Percentiles rank a stretch among this genome's conserved stretches.
These are phyloP conservation scores for Boletus rufocinnamomeus DNA, from an alignment of 768 basidiomycete genomes.

Conservation along the genomic window DNA sequence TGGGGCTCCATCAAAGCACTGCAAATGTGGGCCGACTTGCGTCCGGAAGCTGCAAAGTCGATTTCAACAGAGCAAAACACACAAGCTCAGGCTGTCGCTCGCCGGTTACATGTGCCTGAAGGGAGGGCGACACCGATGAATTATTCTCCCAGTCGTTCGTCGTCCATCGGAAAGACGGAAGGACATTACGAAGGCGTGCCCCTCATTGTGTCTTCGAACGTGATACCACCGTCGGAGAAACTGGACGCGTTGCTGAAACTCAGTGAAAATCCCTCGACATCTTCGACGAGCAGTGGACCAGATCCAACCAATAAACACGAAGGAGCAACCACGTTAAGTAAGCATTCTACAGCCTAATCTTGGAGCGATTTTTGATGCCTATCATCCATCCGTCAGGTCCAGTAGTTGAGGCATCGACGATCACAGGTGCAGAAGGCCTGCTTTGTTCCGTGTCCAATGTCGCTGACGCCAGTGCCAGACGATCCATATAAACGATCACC, in stretches of 20 bases:
- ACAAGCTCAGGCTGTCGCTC: constrained; percentile 50
- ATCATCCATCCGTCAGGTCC: constrained; percentile 25
- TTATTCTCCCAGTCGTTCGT: constrained; percentile 39
- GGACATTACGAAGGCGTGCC: constrained; percentile 19
- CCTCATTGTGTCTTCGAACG: constrained; percentile 19
- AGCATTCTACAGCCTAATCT: not conserved
- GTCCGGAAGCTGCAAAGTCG: constrained; percentile 58
- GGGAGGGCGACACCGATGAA: constrained; percentile 42
- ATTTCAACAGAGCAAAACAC: constrained; percentile 47
- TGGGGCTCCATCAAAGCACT: constrained; percentile 98
- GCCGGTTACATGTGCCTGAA: constrained; percentile 50
- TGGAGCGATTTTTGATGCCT: constrained; percentile 3
- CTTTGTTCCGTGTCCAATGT: constrained; percentile 7
- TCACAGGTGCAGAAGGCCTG: constrained; percentile 20
- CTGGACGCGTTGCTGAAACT: constrained; percentile 31
- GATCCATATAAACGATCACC: constrained; percentile 7
- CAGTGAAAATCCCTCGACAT: constrained; percentile 20
- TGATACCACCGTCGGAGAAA: constrained; percentile 21
- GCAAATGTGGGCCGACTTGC: constrained; percentile 88
- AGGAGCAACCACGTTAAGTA: constrained; percentile 32
- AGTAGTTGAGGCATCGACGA: constrained; percentile 17
- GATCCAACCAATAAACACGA: constrained; percentile 18
- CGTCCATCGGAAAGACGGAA: constrained; percentile 36
- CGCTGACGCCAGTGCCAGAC: constrained; percentile 19
- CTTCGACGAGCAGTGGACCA: constrained; percentile 7